phyloP scores from a whole-genome alignment of 2,329 filamentous ascomycete species.

The Xylariaceae sp. region DNA sequence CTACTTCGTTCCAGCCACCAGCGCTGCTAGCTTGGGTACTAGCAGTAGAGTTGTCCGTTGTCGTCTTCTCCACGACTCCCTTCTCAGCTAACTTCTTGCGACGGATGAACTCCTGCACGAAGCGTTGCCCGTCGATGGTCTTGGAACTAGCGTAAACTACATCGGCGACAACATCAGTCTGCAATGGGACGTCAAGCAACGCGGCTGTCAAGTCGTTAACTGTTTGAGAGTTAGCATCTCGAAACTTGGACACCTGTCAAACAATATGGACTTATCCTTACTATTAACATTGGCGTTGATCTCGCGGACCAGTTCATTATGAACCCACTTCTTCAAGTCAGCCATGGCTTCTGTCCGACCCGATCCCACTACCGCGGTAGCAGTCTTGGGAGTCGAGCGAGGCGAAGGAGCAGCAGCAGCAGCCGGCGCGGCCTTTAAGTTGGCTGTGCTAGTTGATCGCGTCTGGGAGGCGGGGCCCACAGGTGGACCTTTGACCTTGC shows the following conservation, averaged over 20 bases:
- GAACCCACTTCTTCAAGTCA: conserved; percentile 92
- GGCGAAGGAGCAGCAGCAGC: conserved; percentile 39
- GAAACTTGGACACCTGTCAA: too few species aligned
- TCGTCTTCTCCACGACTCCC: conserved; percentile 77
- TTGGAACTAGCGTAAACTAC: conserved; percentile 82
- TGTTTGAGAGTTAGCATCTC: conserved; percentile 34
- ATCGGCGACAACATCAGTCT: conserved; percentile 81
- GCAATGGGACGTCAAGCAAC: conserved; percentile 72
- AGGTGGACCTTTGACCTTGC: conserved; percentile 82
- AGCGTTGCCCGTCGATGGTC: conserved; percentile 89
- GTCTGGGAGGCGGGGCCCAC: conserved; percentile 52
- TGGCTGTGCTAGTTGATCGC: conserved; percentile 44
- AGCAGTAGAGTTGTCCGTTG: conserved; percentile 47
- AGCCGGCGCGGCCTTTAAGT: conserved; percentile 40
- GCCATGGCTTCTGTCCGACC: conserved; percentile 65
- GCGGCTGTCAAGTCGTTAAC: conserved; percentile 78
- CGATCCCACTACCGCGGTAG: conserved; percentile 45
- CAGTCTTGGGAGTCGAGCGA: conserved; percentile 52
- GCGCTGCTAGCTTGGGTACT: conserved; percentile 44
- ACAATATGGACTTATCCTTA: conserved; percentile 36
- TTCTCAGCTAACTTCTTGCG: conserved; percentile 92
- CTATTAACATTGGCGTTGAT: conserved; percentile 53
- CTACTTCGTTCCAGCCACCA: conserved; percentile 90
- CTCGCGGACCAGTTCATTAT: conserved; percentile 73
- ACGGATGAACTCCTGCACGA: conserved; percentile 90